Evolutionary conservation across 2,329 filamentous ascomycete species (phyloP).

Genomic region (Nakataea oryzae): DNA sequence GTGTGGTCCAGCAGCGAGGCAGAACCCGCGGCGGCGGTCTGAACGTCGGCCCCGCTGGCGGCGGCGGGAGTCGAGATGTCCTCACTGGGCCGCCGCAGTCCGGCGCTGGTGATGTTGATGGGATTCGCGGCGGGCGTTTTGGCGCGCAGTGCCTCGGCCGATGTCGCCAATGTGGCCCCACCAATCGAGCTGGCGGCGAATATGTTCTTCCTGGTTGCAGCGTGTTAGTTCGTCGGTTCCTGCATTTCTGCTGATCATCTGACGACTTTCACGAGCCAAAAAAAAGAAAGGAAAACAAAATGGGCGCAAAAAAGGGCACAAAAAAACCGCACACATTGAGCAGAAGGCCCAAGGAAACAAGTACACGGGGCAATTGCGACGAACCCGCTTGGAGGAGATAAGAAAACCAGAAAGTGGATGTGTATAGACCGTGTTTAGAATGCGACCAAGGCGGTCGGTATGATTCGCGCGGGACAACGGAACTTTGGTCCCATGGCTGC

Average conservation of each 20-base stretch:
- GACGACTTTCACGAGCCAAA: neutral
- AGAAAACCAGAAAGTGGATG: neutral
- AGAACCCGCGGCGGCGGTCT: conserved; percentile 3
- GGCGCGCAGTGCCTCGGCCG: conserved; percentile 34
- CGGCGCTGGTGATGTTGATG: conserved; percentile 24
- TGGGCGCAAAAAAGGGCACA: conserved; percentile 1
- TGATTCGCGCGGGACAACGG: neutral
- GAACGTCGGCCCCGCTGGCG: conserved; percentile 11
- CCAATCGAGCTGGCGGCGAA: conserved; percentile 22
- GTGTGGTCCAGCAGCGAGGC: conserved; percentile 8
- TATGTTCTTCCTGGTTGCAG: conserved; percentile 29
- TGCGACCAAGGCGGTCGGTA: neutral
- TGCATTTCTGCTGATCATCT: conserved; percentile 1
- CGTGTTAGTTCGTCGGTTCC: conserved; percentile 3
- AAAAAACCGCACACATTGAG: neutral
- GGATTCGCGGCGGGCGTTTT: conserved; percentile 22
- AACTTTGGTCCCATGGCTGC: neutral
- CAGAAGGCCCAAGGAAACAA: neutral
- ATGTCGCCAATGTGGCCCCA: conserved; percentile 15
- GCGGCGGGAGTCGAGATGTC: conserved; percentile 9
- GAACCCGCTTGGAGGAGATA: too few relatives aligned
- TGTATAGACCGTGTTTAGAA: neutral
- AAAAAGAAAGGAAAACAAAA: neutral
- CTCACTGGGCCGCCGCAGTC: conserved; percentile 25
- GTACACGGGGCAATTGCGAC: neutral